Conservation (phyloP, 2,329 filamentous ascomycete species). For the Sporothrix globosa region DNA sequence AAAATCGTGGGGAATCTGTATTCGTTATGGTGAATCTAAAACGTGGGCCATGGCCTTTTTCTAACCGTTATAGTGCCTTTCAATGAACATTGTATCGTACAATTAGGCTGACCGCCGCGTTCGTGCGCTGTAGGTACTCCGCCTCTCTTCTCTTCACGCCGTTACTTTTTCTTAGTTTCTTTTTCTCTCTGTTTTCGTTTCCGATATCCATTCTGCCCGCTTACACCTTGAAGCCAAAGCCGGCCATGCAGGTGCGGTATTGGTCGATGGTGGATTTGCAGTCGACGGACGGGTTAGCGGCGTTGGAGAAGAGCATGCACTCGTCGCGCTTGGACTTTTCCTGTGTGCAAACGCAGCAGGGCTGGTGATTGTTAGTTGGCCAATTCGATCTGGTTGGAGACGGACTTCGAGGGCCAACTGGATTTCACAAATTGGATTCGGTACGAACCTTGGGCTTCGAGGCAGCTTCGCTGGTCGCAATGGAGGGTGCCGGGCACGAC, state of each 20-base stretch:
- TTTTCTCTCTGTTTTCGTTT: not conserved
- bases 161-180: not conserved
- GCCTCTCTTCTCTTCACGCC: not conserved
- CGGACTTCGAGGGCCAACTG: not conserved
- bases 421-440: not conserved
- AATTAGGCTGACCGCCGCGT: not conserved
- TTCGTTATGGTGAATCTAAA: slow-evolving; percentile 16
- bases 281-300: slow-evolving; percentile 78
- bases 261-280: slow-evolving; percentile 81
- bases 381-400: not conserved
- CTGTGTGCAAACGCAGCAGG: slow-evolving; percentile 96
- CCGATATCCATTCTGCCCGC: too few species aligned
- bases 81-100: slow-evolving; percentile 28
- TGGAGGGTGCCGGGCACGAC: slow-evolving; percentile 35
- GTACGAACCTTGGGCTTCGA: slow-evolving; percentile 51
- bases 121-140: not conserved
- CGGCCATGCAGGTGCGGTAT: slow-evolving; percentile 90
- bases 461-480: slow-evolving; percentile 41
- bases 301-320: slow-evolving; percentile 96
- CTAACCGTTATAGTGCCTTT: not conserved
- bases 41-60: slow-evolving; percentile 1
- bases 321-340: slow-evolving; percentile 93
- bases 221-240: slow-evolving; percentile 81
- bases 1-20: slow-evolving; percentile 24
- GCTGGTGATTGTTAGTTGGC: slow-evolving; percentile 54